Evolutionary conservation across 768 basidiomycete species (phyloP).

Genomic region (Lactarius deliciosus): DNA sequence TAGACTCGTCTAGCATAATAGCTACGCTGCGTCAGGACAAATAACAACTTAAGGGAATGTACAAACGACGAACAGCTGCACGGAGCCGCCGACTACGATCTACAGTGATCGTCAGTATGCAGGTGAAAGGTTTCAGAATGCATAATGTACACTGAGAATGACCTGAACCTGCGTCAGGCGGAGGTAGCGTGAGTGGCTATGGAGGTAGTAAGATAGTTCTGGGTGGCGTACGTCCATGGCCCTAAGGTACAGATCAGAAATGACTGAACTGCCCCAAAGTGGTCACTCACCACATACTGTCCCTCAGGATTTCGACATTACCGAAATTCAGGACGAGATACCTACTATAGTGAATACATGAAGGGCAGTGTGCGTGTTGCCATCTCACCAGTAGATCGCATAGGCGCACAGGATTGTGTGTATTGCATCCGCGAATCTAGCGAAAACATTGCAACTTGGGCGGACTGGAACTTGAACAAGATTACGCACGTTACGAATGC

Average conservation of each 20-base stretch:
- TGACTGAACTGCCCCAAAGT: background rate
- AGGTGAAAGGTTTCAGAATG: background rate
- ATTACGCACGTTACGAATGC: slow-evolving; percentile 8
- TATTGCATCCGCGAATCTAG: slow-evolving; percentile 44
- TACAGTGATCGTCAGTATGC: background rate
- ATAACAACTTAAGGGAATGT: background rate
- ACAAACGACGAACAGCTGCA: slow-evolving; percentile 2
- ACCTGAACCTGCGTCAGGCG: background rate
- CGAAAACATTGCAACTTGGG: background rate
- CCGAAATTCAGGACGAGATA: slow-evolving; percentile 49
- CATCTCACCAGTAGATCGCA: slow-evolving; percentile 47
- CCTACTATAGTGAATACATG: slow-evolving; percentile 33
- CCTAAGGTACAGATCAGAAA: slow-evolving; percentile 16
- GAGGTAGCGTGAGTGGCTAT: slow-evolving; percentile 24
- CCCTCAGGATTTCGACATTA: slow-evolving; percentile 39
- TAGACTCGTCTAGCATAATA: slow-evolving; percentile 19
- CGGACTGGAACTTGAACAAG: too few relatives aligned
- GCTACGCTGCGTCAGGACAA: slow-evolving; percentile 2
- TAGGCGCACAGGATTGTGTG: slow-evolving; percentile 47
- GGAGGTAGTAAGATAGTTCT: slow-evolving; percentile 17
- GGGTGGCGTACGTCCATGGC: slow-evolving; percentile 30
- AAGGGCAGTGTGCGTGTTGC: too few relatives aligned
- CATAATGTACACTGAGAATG: background rate
- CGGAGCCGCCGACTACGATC: background rate
- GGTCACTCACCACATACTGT: slow-evolving; percentile 43